These are phyloP conservation scores for Digitaria exilis DNA, from an alignment of 202 grass and related monocot species.

Conservation along the genomic window DNA sequence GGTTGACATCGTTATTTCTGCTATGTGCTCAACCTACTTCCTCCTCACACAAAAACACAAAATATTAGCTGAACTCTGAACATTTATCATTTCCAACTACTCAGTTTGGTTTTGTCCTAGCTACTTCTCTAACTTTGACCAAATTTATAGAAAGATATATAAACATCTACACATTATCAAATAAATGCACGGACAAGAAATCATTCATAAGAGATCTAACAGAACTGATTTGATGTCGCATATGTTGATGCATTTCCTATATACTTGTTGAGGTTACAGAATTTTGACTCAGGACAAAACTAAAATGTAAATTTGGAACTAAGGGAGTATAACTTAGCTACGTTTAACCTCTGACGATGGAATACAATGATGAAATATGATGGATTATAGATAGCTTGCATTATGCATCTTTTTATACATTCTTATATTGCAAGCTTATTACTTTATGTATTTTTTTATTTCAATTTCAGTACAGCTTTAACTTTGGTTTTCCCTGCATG, in stretches of 20 bases:
- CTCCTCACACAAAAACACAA: neutral
- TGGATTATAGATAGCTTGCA: neutral
- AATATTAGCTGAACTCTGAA: conserved; percentile 1
- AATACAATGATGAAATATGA: conserved; percentile 15
- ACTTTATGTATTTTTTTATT: conserved; percentile 4
- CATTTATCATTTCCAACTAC: conserved; percentile 6
- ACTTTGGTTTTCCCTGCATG: conserved; percentile 27
- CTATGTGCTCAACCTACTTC: conserved; percentile 16
- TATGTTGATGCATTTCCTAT: no score
- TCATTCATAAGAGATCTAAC: no score
- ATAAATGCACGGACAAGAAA: no score
- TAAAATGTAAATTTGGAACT: no score
- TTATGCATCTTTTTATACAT: neutral
- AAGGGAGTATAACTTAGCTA: neutral
- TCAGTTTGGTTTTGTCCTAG: no score
- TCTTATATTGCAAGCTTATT: neutral
- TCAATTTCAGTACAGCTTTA: neutral
- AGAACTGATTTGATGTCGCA: no score
- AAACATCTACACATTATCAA: no score
- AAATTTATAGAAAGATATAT: no score
- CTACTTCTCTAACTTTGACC: no score
- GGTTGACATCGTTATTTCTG: neutral
- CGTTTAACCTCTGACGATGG: no score
- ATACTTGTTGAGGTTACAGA: no score
- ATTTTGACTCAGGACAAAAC: no score